Conservation (phyloP, 2,329 filamentous ascomycete genomes). For the Aaosphaeria arxii region DNA sequence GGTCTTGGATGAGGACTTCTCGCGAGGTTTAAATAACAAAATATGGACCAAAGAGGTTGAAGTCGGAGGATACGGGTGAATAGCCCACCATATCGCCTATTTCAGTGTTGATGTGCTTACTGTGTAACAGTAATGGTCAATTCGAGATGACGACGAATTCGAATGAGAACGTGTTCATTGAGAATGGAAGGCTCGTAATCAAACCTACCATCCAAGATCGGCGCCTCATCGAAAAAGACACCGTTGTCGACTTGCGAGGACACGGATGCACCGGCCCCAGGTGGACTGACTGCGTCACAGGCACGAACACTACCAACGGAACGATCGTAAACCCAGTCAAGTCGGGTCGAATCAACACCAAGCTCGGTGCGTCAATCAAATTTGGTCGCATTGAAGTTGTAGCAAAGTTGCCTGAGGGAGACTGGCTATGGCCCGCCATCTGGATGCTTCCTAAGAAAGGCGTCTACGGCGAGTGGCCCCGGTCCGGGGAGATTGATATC, state of each 20-base stretch:
- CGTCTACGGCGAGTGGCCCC: slow-evolving; percentile 74
- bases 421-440: slow-evolving; percentile 92
- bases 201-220: slow-evolving; percentile 74
- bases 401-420: slow-evolving; percentile 71
- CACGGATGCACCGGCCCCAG: slow-evolving; percentile 65
- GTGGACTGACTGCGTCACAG: slow-evolving; percentile 62
- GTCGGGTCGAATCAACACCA: slow-evolving; percentile 76
- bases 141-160: slow-evolving; percentile 73
- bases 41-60: slow-evolving; percentile 75
- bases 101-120: slow-evolving; percentile 11
- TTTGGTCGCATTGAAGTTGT: slow-evolving; percentile 80
- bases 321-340: slow-evolving; percentile 74
- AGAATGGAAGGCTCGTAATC: slow-evolving; percentile 69
- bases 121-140: slow-evolving; percentile 65
- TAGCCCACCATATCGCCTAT: slow-evolving; percentile 6
- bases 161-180: slow-evolving; percentile 71
- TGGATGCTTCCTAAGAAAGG: slow-evolving; percentile 78
- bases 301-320: slow-evolving; percentile 74
- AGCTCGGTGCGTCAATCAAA: slow-evolving; percentile 66
- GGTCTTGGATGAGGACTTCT: slow-evolving; percentile 66
- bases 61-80: slow-evolving; percentile 73
- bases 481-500: slow-evolving; percentile 81
- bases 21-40: slow-evolving; percentile 54
- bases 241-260: slow-evolving; percentile 64
- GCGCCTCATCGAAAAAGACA: slow-evolving; percentile 63